Percentiles rank a stretch among this genome's conserved stretches.
Conservation (phyloP, 345 rosid genomes). For the Gynandropsis gynandra region DNA sequence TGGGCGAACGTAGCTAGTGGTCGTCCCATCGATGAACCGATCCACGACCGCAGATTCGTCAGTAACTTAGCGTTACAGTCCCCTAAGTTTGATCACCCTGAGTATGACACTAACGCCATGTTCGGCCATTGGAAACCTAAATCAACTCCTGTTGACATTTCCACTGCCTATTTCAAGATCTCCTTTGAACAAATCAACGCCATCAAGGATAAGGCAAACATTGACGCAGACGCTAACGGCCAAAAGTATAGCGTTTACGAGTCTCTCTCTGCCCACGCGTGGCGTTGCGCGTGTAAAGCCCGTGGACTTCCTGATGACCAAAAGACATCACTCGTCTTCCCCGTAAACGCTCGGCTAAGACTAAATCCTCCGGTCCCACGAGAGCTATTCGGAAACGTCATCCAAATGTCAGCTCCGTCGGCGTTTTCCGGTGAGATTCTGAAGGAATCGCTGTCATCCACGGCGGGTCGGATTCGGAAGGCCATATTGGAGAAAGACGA, state of each 20-base stretch:
- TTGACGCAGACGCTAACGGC: not conserved
- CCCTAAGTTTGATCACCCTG: conserved; percentile 20
- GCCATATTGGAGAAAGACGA: conserved; percentile 16
- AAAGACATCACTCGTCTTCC: conserved; percentile 12
- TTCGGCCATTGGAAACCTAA: not conserved
- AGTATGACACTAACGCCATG: conserved; percentile 22
- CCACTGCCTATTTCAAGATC: conserved; percentile 9
- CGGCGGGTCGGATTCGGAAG: conserved; percentile 7
- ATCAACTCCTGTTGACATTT: too few relatives aligned
- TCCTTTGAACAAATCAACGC: conserved; percentile 15
- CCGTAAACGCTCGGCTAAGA: conserved; percentile 25
- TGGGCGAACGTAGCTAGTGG: conserved; percentile 30
- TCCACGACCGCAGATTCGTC: conserved; percentile 18
- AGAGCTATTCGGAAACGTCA: conserved; percentile 23
- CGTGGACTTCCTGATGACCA: conserved; percentile 21
- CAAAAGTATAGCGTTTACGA: conserved; percentile 10
- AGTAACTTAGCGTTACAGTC: conserved; percentile 12
- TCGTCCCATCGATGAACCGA: conserved; percentile 1
- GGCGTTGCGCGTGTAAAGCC: conserved; percentile 30
- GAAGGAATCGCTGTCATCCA: conserved; percentile 17
- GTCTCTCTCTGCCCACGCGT: conserved; percentile 24
- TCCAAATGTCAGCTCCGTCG: not conserved
- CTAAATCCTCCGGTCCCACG: conserved; percentile 26
- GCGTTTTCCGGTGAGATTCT: conserved; percentile 8
- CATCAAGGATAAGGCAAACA: conserved; percentile 16